Evolutionary conservation across 2,329 filamentous ascomycete species (phyloP), one percentile per base, ranked within the genome.

Genomic region (Colletotrichum melonis): DNA sequence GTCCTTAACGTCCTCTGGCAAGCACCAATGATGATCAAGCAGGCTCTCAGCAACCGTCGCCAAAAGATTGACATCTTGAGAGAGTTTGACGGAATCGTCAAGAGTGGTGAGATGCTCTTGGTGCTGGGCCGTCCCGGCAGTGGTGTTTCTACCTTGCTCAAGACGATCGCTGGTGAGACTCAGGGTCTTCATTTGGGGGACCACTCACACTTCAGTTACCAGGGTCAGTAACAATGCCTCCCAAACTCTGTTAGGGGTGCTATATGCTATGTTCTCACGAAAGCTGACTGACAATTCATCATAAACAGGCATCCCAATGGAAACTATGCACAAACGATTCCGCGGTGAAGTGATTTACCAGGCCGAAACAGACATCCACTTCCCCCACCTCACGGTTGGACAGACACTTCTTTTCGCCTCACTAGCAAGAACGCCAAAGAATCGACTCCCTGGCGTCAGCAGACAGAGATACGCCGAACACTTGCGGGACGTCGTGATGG

Each of bases 91-190:
- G 88, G 88, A 19, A 66, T 89, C 0, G 84, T 90, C 3, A 81
- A 87, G 72, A 83, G 80, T 38, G 89, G 89, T 14, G 89, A 91
- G 81, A 88, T 90, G 86, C 81, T 90, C 26, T 84, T 88, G n/a
- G 88, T 90, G 5, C 84, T 91, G 3, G 89, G 89, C 14, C 88
- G 87, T 63, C 88, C 89, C 1, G 83, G 83, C 4, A 77, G 79
- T 1, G 89, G 90, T 26, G 94, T 92, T 76, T 91, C 91, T 8
- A 93, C 92, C 0, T 90, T 94, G 74, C 83, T 94, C 63, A 93
- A 93, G 79, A 91, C 90, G 0, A 84, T 92, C 60, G 86, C 90
- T 5, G 90, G 91, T 60, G 90, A 92, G 76, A 91, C 89, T 0
- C 87, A 92, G 74, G 91, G 91, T n/a, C 87, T 92, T 76, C 84